Percentiles rank a stretch among this genome's conserved stretches.
These are phyloP conservation scores for Hypericum perforatum DNA, from an alignment of 345 rosid species.

Conservation along the genomic window DNA sequence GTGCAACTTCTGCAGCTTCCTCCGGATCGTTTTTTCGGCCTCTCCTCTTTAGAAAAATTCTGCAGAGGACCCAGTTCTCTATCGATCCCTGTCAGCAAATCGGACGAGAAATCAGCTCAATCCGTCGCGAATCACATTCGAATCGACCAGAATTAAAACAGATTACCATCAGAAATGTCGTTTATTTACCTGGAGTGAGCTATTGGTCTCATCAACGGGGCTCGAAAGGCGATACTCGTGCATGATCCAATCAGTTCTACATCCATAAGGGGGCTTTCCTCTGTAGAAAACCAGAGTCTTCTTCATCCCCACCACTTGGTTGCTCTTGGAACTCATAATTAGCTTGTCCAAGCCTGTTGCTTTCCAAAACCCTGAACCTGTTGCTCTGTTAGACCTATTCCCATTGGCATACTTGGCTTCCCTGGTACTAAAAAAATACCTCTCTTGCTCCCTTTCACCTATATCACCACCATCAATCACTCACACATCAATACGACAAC, in stretches of 20 bases:
- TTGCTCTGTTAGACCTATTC: constrained; percentile 77
- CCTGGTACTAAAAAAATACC: constrained; percentile 87
- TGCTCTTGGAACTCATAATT: constrained; percentile 48
- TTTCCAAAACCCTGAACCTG: constrained; percentile 87
- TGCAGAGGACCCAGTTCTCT: constrained; percentile 89
- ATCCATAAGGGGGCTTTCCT: constrained; percentile 82
- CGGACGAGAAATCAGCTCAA: not conserved
- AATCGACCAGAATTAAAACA: not conserved
- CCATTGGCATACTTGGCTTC: constrained; percentile 94
- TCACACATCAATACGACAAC: not conserved
- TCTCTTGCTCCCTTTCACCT: constrained; percentile 85
- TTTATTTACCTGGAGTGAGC: constrained; percentile 28
- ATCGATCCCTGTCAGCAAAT: constrained; percentile 22
- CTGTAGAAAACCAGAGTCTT: constrained; percentile 94
- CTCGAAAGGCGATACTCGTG: constrained; percentile 73
- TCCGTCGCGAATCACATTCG: constrained; percentile 3
- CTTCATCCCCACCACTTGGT: constrained; percentile 71
- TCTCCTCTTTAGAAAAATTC: constrained; percentile 87
- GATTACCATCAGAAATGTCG: not conserved
- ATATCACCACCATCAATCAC: constrained; percentile 9
- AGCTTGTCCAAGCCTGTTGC: constrained; percentile 89
- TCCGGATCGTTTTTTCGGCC: constrained; percentile 34
- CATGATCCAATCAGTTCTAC: constrained; percentile 95
- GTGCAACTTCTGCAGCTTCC: constrained; percentile 5
- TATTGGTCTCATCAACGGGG: constrained; percentile 15